Evolutionary conservation across 148 eudicot species (phyloP), one percentile per base, ranked within the genome.

Genomic region (Vaccinium corymbosum): DNA sequence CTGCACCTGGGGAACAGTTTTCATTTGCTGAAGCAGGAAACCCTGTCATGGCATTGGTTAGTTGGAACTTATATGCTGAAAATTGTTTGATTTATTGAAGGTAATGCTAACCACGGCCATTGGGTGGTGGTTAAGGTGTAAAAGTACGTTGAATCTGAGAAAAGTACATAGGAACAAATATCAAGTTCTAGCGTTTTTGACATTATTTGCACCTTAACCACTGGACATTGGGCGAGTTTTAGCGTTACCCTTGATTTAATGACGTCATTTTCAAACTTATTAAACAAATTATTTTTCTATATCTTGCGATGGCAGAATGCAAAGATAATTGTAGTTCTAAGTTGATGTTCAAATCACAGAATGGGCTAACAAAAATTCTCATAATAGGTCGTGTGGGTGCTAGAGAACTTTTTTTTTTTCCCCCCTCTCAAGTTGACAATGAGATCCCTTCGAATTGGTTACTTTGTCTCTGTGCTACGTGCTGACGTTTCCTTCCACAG

Each of bases 31-130:
- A 97, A 86, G 98, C 94, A 48, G 97, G 95, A 81, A 97, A 97
- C 85, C 96, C 99, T 84, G 98, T 92, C 78, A 94, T 97, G 99
- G 89, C 98, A 80, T 75, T 97, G 95, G 99, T 97, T 89, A 83
- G 97, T 88, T 57, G 57, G 35, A 53, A 12, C 71, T 84, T 50
- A 32, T 29, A 50, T n/a, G 22, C 53, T 27, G 50, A 82, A 73
- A 52, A 52, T 29, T 25, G 3, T 7, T n/a, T 62, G 9, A 7
- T 9, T 62, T 8, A n/a, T 3, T 22, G 9, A 9, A 12, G 70
- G 22, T n/a, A 22, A 62, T 62, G 70, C 29, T 62, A 62, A n/a
- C 14, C 29, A 62, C 3, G 29, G 70, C 29, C 70, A 20, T 61
- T 61, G 29, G 70, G 70, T 8, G 14, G 29, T 62, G 70, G 20